Conservation (phyloP, 2,329 filamentous ascomycete genomes). For the Aspergillus costaricaensis region DNA sequence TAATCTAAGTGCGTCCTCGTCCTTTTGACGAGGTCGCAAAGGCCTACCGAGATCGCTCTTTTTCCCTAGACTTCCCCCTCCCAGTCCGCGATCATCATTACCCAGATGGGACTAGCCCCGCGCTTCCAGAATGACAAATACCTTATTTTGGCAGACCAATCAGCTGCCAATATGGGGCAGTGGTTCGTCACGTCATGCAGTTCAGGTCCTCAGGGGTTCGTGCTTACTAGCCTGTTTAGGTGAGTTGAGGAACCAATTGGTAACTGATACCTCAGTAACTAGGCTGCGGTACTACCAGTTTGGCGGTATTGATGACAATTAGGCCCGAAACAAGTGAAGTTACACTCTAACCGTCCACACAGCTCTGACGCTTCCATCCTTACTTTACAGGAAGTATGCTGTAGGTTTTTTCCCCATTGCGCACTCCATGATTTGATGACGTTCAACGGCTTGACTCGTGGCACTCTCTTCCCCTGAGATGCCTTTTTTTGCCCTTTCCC, state of each 20-base stretch:
- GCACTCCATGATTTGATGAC: background rate
- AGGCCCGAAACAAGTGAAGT: background rate
- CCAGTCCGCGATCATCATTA: constrained; percentile 20
- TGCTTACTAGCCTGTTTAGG: constrained; percentile 19
- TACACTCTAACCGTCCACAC: background rate
- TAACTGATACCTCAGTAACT: background rate
- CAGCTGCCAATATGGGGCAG: background rate
- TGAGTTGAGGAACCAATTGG: background rate
- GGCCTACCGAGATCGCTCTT: background rate
- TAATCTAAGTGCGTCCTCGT: constrained; percentile 1
- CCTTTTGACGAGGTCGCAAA: background rate
- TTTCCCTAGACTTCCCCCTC: too few species aligned
- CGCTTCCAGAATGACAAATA: constrained; percentile 28
- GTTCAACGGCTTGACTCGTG: background rate
- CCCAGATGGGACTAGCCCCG: constrained; percentile 12
- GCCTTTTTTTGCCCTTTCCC: too few species aligned
- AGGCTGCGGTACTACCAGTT: background rate
- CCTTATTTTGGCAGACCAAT: constrained; percentile 25
- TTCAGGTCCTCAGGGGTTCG: constrained; percentile 19
- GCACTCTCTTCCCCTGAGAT: background rate
- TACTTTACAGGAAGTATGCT: background rate
- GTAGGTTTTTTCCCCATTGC: too few species aligned
- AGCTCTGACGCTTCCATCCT: background rate
- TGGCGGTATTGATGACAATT: constrained; percentile 12
- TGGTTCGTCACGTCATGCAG: constrained; percentile 23